phyloP scores from a whole-genome alignment of 1,139 yeast species.

The Pichia sp. region DNA sequence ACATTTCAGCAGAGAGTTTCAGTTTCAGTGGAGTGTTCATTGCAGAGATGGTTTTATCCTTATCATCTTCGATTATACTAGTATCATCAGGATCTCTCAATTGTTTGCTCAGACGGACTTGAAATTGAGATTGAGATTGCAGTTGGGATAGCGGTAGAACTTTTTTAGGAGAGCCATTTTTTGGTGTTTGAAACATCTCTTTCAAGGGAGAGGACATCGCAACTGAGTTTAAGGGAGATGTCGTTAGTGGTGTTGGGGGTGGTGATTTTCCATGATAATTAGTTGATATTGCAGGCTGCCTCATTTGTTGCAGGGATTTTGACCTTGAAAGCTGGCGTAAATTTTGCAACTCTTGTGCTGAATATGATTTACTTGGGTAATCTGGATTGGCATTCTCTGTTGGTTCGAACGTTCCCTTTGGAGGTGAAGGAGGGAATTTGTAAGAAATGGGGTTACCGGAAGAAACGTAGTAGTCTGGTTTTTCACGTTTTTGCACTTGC shows the following conservation, averaged over 20 bases:
- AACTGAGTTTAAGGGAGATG: conserved; percentile 17
- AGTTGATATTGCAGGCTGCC: neutral
- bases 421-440: conserved; percentile 18
- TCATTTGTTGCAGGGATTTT: neutral
- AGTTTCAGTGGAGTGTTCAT: conserved; percentile 28
- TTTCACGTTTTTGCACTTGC: neutral
- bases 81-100: conserved; percentile 10
- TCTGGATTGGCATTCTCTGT: neutral
- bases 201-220: conserved; percentile 20
- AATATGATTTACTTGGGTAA: neutral
- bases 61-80: conserved; percentile 15
- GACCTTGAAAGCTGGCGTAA: neutral
- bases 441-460: conserved; percentile 13
- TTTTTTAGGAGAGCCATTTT: conserved; percentile 11
- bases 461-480: conserved; percentile 15
- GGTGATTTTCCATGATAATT: conserved; percentile 4
- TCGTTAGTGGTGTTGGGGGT: conserved; percentile 12
- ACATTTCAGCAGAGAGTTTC: conserved; percentile 16
- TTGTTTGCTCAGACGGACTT: neutral
- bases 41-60: conserved; percentile 18
- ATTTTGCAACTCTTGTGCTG: conserved; percentile 4
- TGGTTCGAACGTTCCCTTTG: conserved; percentile 13
- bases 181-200: conserved; percentile 16
- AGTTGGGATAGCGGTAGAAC: conserved; percentile 2
- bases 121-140: conserved; percentile 10